Percentiles rank a stretch among this genome's conserved stretches.
phyloP scores from a whole-genome alignment of 768 basidiomycete species.

The Royoungia palumana region DNA sequence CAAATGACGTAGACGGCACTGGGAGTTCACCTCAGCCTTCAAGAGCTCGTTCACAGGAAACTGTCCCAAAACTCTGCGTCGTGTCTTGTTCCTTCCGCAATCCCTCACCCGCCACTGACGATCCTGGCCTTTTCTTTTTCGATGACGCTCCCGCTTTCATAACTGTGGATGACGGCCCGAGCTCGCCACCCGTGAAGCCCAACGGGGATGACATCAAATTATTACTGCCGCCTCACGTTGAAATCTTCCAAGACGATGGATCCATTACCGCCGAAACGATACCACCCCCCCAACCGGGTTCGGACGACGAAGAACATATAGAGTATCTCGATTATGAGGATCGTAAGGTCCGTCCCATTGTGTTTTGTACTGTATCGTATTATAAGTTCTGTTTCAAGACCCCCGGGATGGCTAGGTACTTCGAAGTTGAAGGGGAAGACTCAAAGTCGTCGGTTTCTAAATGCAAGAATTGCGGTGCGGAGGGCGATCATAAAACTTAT shows the following conservation, averaged over 20 bases:
- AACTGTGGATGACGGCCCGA: slow-evolving; percentile 18
- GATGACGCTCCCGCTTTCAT: slow-evolving; percentile 45
- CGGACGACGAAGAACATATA: slow-evolving; percentile 64
- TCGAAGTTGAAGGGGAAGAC: slow-evolving; percentile 46
- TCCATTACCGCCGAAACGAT: slow-evolving; percentile 46
- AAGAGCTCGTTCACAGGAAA: slow-evolving; percentile 18
- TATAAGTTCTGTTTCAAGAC: slow-evolving; percentile 35
- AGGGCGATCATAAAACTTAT: slow-evolving; percentile 63
- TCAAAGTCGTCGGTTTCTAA: slow-evolving; percentile 47
- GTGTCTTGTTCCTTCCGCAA: slow-evolving; percentile 20
- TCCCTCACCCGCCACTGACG: slow-evolving; percentile 15
- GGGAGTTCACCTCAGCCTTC: slow-evolving; percentile 18
- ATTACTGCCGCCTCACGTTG: slow-evolving; percentile 69
- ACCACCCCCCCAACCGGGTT: slow-evolving; percentile 37
- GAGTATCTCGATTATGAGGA: slow-evolving; percentile 77
- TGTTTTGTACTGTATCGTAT: neutral
- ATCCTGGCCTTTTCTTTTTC: slow-evolving; percentile 43
- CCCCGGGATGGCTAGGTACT: slow-evolving; percentile 57
- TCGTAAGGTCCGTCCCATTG: slow-evolving; percentile 43
- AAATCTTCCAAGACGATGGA: slow-evolving; percentile 38
- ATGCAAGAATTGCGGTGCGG: slow-evolving; percentile 77
- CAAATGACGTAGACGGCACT: slow-evolving; percentile 17
- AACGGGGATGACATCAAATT: slow-evolving; percentile 29
- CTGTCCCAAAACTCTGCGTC: slow-evolving; percentile 4
- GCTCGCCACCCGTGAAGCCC: slow-evolving; percentile 15